phyloP scores from a whole-genome alignment of 2,329 filamentous ascomycete species.

The Colletotrichum tamarilloi region DNA sequence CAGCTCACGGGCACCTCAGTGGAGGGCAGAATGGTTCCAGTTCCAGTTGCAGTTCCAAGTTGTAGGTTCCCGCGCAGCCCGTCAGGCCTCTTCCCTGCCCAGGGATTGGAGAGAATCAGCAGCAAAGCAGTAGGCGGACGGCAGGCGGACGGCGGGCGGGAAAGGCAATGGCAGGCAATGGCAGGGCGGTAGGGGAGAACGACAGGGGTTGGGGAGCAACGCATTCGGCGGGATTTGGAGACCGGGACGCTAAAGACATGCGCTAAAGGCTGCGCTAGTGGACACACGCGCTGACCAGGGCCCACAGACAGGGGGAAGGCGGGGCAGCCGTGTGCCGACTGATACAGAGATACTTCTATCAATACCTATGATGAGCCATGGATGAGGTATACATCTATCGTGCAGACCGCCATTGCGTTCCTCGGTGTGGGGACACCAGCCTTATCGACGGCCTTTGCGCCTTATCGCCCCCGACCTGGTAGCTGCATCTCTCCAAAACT shows the following conservation, averaged over 20 bases:
- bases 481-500: constrained; percentile 13
- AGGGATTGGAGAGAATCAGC: not conserved
- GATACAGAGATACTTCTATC: not conserved
- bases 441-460: constrained; percentile 11
- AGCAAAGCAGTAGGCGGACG: not conserved
- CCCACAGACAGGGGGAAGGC: not conserved
- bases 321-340: constrained; percentile 4
- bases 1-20: not conserved
- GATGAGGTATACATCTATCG: constrained; percentile 5
- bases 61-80: constrained; percentile 14
- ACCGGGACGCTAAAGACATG: not conserved
- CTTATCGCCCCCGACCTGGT: constrained; percentile 16
- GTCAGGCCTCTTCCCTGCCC: constrained; percentile 29
- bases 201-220: not conserved
- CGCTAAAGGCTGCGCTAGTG: constrained; percentile 10
- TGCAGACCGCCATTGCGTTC: constrained; percentile 6
- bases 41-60: constrained; percentile 5
- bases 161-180: not conserved
- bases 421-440: not conserved
- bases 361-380: not conserved
- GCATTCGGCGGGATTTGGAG: not conserved
- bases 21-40: constrained; percentile 17
- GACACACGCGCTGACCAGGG: not conserved
- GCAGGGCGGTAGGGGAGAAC: not conserved
- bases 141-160: not conserved